A percentile compares a stretch with the other conserved stretches of the same genome.
phyloP scores from a whole-genome alignment of 768 basidiomycete species.

The Lyophyllum decastes region DNA sequence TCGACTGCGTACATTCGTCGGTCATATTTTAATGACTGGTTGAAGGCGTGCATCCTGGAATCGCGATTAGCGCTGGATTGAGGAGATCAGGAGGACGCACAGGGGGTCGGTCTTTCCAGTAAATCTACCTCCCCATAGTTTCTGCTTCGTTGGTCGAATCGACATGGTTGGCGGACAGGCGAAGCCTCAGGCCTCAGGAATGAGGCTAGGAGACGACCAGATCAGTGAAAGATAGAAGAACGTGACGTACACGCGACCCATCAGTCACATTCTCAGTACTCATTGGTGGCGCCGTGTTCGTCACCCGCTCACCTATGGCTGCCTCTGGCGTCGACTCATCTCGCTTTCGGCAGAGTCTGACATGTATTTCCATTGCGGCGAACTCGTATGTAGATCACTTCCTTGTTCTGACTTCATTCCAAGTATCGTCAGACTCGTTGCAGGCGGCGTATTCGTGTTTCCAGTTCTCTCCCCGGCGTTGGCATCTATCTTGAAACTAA shows the following conservation, averaged over 20 bases:
- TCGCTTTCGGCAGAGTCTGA: constrained; percentile 11
- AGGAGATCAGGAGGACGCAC: constrained; percentile 39
- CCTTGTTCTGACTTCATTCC: background rate
- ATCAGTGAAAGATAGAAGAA: background rate
- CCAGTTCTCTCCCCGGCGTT: constrained; percentile 71
- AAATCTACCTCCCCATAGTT: constrained; percentile 88
- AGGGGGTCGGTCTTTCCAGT: constrained; percentile 88
- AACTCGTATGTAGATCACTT: constrained; percentile 56
- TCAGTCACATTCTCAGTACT: background rate
- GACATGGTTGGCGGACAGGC: constrained; percentile 26
- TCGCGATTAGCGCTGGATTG: constrained; percentile 4
- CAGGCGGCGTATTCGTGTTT: constrained; percentile 81
- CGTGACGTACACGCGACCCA: background rate
- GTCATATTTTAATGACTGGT: constrained; percentile 94
- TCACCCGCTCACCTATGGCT: no score
- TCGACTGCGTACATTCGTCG: constrained; percentile 92
- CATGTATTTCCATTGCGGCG: constrained; percentile 56
- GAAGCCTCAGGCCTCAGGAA: no score
- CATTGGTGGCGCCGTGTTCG: no score
- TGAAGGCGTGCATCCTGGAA: constrained; percentile 93
- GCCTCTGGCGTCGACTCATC: background rate
- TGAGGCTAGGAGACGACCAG: background rate
- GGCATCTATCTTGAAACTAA: constrained; percentile 58
- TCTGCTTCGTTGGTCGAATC: constrained; percentile 54
- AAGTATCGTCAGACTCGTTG: constrained; percentile 52